Conservation (phyloP, 2,329 filamentous ascomycete genomes). For the Epicoccum nigrum region DNA sequence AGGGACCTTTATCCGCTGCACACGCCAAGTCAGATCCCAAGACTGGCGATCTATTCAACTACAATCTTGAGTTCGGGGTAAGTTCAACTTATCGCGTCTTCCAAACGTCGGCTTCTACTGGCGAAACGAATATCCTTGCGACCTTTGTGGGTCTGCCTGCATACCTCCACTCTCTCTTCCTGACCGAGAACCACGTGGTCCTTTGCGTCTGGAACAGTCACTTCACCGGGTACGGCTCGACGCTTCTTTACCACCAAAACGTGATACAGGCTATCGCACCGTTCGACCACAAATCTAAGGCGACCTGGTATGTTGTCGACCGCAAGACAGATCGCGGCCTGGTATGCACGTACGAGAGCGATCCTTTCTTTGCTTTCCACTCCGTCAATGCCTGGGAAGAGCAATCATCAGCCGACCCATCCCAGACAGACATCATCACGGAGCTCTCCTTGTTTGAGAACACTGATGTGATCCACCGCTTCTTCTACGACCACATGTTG, state of each 20-base stretch:
- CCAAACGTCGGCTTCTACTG: constrained; percentile 65
- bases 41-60: constrained; percentile 81
- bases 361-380: constrained; percentile 80
- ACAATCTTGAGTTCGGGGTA: constrained; percentile 71
- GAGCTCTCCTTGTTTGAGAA: constrained; percentile 71
- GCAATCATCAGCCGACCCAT: constrained; percentile 37
- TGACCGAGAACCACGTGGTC: constrained; percentile 73
- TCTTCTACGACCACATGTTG: constrained; percentile 64
- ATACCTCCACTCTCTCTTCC: constrained; percentile 84
- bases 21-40: constrained; percentile 74
- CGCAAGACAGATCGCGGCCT: constrained; percentile 66
- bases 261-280: constrained; percentile 70
- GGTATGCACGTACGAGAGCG: constrained; percentile 70
- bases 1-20: constrained; percentile 70
- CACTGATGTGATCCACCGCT: constrained; percentile 66
- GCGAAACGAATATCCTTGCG: constrained; percentile 73
- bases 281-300: constrained; percentile 63
- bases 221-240: constrained; percentile 62
- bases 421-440: constrained; percentile 63
- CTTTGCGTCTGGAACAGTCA: constrained; percentile 75
- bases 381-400: constrained; percentile 79
- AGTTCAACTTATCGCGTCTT: constrained; percentile 72
- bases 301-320: constrained; percentile 78
- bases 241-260: constrained; percentile 69
- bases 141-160: constrained; percentile 65